phyloP scores from a whole-genome alignment of 1,284 basidiomycete genomes.

The Pisolithus thermaeus region DNA sequence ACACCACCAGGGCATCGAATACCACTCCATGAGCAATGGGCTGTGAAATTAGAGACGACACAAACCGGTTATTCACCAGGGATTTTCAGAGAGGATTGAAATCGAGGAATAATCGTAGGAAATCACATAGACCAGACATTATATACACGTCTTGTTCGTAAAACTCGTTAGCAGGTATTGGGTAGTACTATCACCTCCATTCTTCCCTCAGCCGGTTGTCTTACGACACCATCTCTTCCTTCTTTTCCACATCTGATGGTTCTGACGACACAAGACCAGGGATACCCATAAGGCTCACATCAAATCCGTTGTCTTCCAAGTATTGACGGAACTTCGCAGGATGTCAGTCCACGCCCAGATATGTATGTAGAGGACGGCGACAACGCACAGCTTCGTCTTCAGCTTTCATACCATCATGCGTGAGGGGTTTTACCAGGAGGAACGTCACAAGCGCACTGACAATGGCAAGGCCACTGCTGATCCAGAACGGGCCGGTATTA shows the following conservation, averaged over 20 bases:
- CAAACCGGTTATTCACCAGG: too few species aligned
- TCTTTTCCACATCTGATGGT: not conserved
- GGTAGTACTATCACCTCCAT: too few species aligned
- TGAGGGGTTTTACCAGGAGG: slow-evolving; percentile 72
- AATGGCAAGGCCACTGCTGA: slow-evolving; percentile 75
- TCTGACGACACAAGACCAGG: slow-evolving; percentile 8
- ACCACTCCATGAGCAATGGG: too few species aligned
- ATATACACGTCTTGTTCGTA: too few species aligned
- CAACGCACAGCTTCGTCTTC: slow-evolving; percentile 58
- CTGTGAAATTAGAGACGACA: too few species aligned
- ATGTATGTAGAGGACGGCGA: not conserved
- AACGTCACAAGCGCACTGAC: slow-evolving; percentile 72
- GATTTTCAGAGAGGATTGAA: too few species aligned
- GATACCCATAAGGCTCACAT: slow-evolving; percentile 61
- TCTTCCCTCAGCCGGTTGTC: not conserved
- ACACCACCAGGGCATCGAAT: too few species aligned
- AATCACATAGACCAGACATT: too few species aligned
- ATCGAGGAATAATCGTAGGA: too few species aligned
- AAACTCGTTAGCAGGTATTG: too few species aligned
- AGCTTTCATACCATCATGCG: slow-evolving; percentile 71
- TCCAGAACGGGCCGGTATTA: slow-evolving; percentile 79
- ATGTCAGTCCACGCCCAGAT: not conserved
- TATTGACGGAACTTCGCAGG: slow-evolving; percentile 64
- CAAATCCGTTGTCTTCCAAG: slow-evolving; percentile 66
- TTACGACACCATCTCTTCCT: not conserved